Evolutionary conservation across 345 rosid genomes (phyloP), one percentile per base, ranked within the genome.

Genomic region (Salix purpurea): DNA sequence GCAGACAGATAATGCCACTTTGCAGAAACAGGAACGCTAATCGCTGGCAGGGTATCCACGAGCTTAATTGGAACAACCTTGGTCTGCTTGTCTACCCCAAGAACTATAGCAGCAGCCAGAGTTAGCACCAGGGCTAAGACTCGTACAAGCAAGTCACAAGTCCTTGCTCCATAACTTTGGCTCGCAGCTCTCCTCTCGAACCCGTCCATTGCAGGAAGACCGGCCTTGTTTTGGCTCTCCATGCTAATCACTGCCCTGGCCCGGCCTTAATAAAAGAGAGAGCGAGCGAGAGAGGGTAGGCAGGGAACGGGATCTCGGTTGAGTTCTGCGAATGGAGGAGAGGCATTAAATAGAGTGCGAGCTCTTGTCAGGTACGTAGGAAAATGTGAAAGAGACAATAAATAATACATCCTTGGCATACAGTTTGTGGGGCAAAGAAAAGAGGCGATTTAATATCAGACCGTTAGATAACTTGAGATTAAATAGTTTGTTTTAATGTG

Each of bases 1-100:
- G 94, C 91, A 66, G 97, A 88, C 69, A 89, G 71, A 83, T 91
- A 79, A 66, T 69, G 79, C 82, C 90, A 84, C 82, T 84, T 88
- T 68, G 97, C 96, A 18, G 78, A 48, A 18, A 80, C 85, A 52
- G 94, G 73, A 74, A 91, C 67, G 67, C 83, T 10, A 2, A 92
- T 58, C n/a, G 91, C 83, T 62, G 97, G 94, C 56, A 92, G 42
- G 69, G 42, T 60, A 1, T 82, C 82, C 32, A 86, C 12, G 65
- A 92, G 1, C 76, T 83, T 71, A 4, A 92, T 2, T 0, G 91
- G 77, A 16, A 89, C 84, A 48, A 81, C 32, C 72, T 76, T 85
- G 18, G 83, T 87, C 69, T 92, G 92, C 72, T 84, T 89, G 50
- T 84, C 61, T 6, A 85, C 80, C 30, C 94, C 94, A 15, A 90